These are phyloP conservation scores for Oemleria cerasiformis DNA, from an alignment of 306 rosid genomes.

Conservation along the genomic window DNA sequence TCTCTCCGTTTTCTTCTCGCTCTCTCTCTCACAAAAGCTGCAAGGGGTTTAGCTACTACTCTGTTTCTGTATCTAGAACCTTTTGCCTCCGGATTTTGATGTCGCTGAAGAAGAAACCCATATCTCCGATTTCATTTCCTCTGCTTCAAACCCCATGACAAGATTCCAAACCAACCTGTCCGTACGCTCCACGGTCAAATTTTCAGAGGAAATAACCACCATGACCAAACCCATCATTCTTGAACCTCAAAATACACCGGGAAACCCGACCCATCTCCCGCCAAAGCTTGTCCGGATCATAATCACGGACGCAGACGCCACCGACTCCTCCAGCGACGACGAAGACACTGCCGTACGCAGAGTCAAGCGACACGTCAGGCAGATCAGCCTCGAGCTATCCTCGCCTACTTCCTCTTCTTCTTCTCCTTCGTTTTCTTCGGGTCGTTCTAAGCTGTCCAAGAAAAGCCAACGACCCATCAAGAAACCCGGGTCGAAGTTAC, in stretches of 20 bases:
- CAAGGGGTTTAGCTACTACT: constrained; percentile 4
- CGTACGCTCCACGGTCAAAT: constrained; percentile 15
- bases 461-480: constrained; percentile 19
- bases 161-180: neutral
- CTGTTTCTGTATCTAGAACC: neutral
- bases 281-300: constrained; percentile 58
- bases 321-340: constrained; percentile 69
- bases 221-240: constrained; percentile 4
- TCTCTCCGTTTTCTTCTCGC: constrained; percentile 15
- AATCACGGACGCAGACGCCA: constrained; percentile 70
- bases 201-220: constrained; percentile 22
- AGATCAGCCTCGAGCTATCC: constrained; percentile 30
- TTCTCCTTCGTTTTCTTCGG: neutral
- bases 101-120: neutral
- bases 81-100: neutral
- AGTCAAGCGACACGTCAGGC: constrained; percentile 41
- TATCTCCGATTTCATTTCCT: neutral
- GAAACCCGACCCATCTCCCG: neutral
- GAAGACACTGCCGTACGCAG: constrained; percentile 8
- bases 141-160: neutral
- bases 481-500: constrained; percentile 12
- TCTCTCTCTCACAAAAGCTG: constrained; percentile 13
- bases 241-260: neutral
- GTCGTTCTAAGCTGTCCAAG: constrained; percentile 6
- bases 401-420: neutral